Evolutionary conservation across 2,329 filamentous ascomycete genomes (phyloP), one percentile per base, ranked within the genome.

Genomic region (Tolypocladium pustulatum): DNA sequence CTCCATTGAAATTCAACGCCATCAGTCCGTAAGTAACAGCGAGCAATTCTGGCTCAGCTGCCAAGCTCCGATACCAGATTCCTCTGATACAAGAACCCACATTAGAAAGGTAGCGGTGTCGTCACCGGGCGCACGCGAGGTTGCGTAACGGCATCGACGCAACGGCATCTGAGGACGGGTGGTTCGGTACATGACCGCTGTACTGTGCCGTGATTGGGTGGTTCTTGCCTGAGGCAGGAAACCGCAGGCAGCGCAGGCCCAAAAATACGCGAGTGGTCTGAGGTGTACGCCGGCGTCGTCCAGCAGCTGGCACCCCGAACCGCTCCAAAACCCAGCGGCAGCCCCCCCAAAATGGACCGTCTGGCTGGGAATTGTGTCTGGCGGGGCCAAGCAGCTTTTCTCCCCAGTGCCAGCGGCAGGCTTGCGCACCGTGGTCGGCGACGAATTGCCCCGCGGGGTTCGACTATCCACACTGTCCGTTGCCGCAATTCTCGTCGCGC

Each of bases 231-330:
- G 55, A 57, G 71, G 70, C 70, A 67, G 46, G 41, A 58, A 54
- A 12, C n/a, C 54, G 27, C 27, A 52, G 22, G 12, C 25, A 40
- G 30, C 7, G 58, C 63, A 64, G 65, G 57, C 64, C 53, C 46
- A 65, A 57, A 68, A 59, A 49, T 69, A 68, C 67, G 67, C 62
- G 53, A 15, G 58, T 65, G 62, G 65, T 57, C 65, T 66, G 62
- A 67, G 53, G 59, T 62, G 52, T 68, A 68, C 67, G 65, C 65
- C 40, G 22, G 57, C 41, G 2, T 17, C 12, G 40, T 20, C 49
- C 38, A 52, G 36, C 40, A 55, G 20, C 25, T 40, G 55, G 54
- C 32, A n/a, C 53, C 27, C 25, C 54, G 17, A n/a, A n/a, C 40
- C 34, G 53, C 54, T 40, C 54, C 54, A 55, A 55, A 55, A 41